Base-by-base conservation (phyloP, 805 yeast genomes). In the Torulaspora maleeae region DNA sequence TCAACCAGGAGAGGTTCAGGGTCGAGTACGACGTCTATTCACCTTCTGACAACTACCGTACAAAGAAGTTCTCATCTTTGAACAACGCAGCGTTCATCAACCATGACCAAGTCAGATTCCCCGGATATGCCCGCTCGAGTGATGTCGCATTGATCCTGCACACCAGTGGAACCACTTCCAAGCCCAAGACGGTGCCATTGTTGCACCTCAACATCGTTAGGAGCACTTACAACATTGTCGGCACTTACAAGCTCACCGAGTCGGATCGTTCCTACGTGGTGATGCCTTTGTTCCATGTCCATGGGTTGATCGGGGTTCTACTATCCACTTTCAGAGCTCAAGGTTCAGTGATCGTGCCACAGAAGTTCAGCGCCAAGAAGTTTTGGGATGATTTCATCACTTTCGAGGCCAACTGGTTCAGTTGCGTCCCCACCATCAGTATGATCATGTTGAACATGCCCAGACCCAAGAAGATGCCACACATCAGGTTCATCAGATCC, bases 211-310 rank as follows among this genome's bases (percentile, higher is more conserved):
- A 83, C 64, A 73, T 83, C 60, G 72, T 79, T 4, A 72, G 78
- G 24, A 78, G 85, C 7, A 77, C 80, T 63, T 50, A 61, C 20
- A 83, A 83, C 68, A 80, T 83, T 49, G 65, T 75, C 3, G 69
- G 72, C 46, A 80, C 87, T 3, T 83, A 83, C 61, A 67, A 70
- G 22, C 62, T 83, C 38, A 61, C 75, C 2, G 45, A 66, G 0
- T 47, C 56, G 11, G 90, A 83, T 58, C 61, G 75, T 25, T 70
- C 83, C 2, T 82, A 80, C 56, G 63, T 83, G 35, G 87, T 83
- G 20, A 83, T 83, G 90, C 90, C 90, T 1, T 64, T 83, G 32
- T 83, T 83, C 72, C 90, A 83, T 57, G 88, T 83, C 28, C 90
- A 83, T 59, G 90, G 90, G 0, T 66, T 83, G 38, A 74, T 82